Conservation (phyloP, 257 asterid genomes). For the Ballota nigra region DNA sequence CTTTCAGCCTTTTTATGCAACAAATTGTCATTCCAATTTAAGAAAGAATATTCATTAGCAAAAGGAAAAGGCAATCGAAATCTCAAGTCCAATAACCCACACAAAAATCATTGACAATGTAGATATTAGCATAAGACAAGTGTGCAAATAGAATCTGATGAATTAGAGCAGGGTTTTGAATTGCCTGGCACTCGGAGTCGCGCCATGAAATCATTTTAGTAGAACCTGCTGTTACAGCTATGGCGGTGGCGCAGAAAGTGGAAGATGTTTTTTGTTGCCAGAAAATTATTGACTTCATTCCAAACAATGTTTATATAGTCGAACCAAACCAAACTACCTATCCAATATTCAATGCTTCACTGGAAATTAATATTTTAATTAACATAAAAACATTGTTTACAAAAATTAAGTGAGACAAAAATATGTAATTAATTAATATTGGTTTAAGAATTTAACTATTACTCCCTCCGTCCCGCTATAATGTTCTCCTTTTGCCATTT, state of each 20-base stretch:
- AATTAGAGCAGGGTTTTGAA: conserved; percentile 32
- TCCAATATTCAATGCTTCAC: too few species aligned
- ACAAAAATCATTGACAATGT: not conserved
- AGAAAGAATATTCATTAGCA: not conserved
- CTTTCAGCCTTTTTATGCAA: not conserved
- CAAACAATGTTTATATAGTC: too few species aligned
- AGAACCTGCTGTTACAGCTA: not conserved
- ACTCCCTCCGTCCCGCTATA: too few species aligned
- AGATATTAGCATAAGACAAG: not conserved
- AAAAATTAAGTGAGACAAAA: too few species aligned
- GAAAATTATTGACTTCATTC: too few species aligned
- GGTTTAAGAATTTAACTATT: too few species aligned
- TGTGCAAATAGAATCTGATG: not conserved
- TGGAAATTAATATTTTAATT: too few species aligned
- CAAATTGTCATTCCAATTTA: not conserved
- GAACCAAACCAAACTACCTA: too few species aligned
- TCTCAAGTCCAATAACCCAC: conserved; percentile 6
- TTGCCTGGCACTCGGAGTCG: conserved; percentile 11
- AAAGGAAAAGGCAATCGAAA: not conserved
- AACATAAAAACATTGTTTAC: too few species aligned
- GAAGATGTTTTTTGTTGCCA: too few species aligned
- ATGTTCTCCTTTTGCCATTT: too few species aligned
- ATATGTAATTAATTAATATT: too few species aligned
- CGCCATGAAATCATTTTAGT: conserved; percentile 20
- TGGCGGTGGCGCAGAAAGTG: not conserved